Conservation (phyloP, 1,139 yeast genomes). For the Protomyces lactucae-debilis region DNA sequence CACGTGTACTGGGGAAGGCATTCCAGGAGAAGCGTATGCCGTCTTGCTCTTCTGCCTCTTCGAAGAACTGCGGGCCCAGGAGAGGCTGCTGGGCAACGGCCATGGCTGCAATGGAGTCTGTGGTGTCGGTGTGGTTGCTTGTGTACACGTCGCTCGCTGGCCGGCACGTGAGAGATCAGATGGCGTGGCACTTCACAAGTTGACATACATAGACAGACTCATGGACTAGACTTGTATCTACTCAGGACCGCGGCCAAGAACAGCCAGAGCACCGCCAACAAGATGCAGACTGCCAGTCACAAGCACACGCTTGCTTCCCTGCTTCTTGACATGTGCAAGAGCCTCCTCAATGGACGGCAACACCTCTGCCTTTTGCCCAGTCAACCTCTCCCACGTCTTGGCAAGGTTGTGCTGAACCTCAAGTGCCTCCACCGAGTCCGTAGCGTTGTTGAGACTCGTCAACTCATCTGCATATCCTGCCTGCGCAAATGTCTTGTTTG, state of each 20-base stretch:
- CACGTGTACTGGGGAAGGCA: constrained; percentile 77
- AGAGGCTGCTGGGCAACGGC: constrained; percentile 12
- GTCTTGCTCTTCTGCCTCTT: constrained; percentile 76
- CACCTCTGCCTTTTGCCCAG: constrained; percentile 49
- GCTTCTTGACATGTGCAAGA: constrained; percentile 48
- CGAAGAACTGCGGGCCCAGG: constrained; percentile 46
- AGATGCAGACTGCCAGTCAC: constrained; percentile 91
- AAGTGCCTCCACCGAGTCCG: constrained; percentile 68
- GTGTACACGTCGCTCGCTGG: not conserved
- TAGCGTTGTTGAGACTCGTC: constrained; percentile 75
- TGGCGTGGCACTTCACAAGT: not conserved
- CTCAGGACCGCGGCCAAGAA: constrained; percentile 45
- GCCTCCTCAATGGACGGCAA: constrained; percentile 74
- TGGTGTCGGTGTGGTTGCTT: too few species aligned
- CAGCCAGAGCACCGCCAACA: constrained; percentile 90
- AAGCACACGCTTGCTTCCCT: constrained; percentile 47
- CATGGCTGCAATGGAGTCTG: not conserved
- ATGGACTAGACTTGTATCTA: too few species aligned
- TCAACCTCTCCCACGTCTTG: constrained; percentile 57
- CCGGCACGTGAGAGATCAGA: not conserved
- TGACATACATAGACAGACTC: too few species aligned
- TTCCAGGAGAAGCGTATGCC: constrained; percentile 93
- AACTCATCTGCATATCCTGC: constrained; percentile 71
- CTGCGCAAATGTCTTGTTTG: constrained; percentile 84
- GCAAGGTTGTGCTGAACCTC: constrained; percentile 76